These are phyloP conservation scores for Setomelanomma holmii DNA, from an alignment of 2,329 filamentous ascomycete genomes.

Conservation along the genomic window DNA sequence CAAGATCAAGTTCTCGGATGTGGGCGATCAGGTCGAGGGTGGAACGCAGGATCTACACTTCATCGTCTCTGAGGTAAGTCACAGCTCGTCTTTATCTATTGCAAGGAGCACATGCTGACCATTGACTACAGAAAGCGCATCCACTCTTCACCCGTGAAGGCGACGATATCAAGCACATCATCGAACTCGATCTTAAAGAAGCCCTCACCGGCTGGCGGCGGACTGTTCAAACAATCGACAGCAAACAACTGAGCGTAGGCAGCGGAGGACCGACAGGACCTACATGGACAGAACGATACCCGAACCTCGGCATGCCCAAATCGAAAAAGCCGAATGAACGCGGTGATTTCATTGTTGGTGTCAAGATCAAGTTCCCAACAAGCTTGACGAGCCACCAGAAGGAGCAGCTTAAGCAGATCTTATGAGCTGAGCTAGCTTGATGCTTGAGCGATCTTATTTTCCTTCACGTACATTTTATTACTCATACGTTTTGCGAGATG, in stretches of 20 bases:
- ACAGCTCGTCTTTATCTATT: background rate
- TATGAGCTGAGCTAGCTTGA: slow-evolving; percentile 51
- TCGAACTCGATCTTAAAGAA: slow-evolving; percentile 90
- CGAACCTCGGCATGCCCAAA: slow-evolving; percentile 89
- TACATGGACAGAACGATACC: slow-evolving; percentile 80
- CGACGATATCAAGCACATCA: slow-evolving; percentile 80
- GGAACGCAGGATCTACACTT: slow-evolving; percentile 96
- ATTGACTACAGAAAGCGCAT: slow-evolving; percentile 75
- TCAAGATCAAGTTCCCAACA: slow-evolving; percentile 92
- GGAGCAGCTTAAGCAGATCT: slow-evolving; percentile 77
- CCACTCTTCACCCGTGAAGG: slow-evolving; percentile 84
- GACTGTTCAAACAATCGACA: slow-evolving; percentile 92
- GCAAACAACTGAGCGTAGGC: slow-evolving; percentile 79
- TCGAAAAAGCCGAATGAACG: slow-evolving; percentile 85
- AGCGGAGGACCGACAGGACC: slow-evolving; percentile 86
- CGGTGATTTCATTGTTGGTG: slow-evolving; percentile 86
- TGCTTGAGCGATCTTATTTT: slow-evolving; percentile 1
- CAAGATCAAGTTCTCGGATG: slow-evolving; percentile 97
- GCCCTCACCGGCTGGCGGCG: slow-evolving; percentile 92
- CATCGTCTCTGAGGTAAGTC: slow-evolving; percentile 86
- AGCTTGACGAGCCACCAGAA: slow-evolving; percentile 80
- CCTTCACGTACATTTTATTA: slow-evolving; percentile 16
- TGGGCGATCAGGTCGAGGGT: slow-evolving; percentile 97
- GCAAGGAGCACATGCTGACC: slow-evolving; percentile 22
- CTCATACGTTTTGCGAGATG: background rate